Conservation (phyloP, 495 filamentous ascomycete genomes). For the Talaromyces adpressus region DNA sequence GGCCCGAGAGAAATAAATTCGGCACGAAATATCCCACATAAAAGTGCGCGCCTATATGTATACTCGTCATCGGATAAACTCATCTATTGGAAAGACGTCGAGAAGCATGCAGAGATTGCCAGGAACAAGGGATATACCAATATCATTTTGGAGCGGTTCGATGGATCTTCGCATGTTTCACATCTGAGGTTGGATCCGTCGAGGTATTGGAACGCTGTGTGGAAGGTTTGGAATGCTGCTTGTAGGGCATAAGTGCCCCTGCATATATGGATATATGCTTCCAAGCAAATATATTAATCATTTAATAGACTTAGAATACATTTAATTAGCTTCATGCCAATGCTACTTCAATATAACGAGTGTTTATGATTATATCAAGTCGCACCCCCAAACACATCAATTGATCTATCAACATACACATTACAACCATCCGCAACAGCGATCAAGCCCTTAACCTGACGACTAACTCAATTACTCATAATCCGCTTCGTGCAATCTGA, state of each 20-base stretch:
- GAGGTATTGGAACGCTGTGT: constrained; percentile 8
- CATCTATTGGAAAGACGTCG: constrained; percentile 11
- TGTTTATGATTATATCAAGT: background rate
- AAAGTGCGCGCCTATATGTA: constrained; percentile 10
- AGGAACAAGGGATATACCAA: constrained; percentile 10
- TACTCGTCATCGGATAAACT: constrained; percentile 13
- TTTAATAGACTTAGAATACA: background rate
- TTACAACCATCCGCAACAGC: background rate
- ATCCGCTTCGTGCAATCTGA: constrained; percentile 5
- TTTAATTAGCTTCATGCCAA: background rate
- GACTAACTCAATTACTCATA: background rate
- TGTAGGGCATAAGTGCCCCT: background rate
- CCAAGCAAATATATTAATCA: background rate
- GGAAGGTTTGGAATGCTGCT: constrained; percentile 7
- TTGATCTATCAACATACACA: background rate
- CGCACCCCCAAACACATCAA: background rate
- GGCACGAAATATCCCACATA: constrained; percentile 1
- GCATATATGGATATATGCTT: background rate
- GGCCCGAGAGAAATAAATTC: constrained; percentile 9
- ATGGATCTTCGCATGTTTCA: constrained; percentile 9
- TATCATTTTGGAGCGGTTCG: constrained; percentile 6
- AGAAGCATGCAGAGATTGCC: constrained; percentile 12
- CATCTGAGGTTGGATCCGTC: constrained; percentile 8
- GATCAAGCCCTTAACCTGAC: background rate
- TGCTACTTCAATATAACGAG: background rate